These are phyloP conservation scores for Starmerella powellii DNA, from an alignment of 805 yeast genomes.

Conservation along the genomic window DNA sequence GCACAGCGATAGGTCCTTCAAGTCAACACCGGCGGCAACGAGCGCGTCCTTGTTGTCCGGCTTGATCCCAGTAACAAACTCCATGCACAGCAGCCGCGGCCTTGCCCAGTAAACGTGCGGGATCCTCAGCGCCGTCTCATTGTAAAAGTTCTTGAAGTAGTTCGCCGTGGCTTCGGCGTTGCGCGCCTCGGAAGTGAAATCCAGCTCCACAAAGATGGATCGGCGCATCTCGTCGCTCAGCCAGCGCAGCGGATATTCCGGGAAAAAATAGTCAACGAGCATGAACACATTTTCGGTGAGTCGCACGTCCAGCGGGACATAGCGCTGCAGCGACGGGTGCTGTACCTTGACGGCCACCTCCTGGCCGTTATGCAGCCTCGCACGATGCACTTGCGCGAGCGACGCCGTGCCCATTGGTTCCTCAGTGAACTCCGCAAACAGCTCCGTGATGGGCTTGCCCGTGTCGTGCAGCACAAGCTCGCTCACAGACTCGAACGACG, in stretches of 20 bases:
- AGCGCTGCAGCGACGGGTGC: conserved; percentile 76
- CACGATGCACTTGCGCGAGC: conserved; percentile 88
- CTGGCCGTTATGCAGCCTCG: conserved; percentile 45
- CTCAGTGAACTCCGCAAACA: conserved; percentile 54
- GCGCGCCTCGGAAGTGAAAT: conserved; percentile 74
- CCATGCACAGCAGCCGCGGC: conserved; percentile 73
- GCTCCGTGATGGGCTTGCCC: conserved; percentile 46
- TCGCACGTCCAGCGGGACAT: conserved; percentile 79
- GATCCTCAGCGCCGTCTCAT: conserved; percentile 61
- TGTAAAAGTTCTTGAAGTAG: conserved; percentile 47
- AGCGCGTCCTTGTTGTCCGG: conserved; percentile 64
- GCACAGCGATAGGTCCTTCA: conserved; percentile 72
- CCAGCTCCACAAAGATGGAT: conserved; percentile 81
- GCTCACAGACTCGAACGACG: conserved; percentile 56
- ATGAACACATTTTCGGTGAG: conserved; percentile 66
- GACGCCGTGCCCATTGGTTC: conserved; percentile 91
- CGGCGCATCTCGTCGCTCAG: conserved; percentile 82
- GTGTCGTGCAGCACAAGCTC: conserved; percentile 58
- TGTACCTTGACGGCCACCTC: conserved; percentile 90
- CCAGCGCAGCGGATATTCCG: conserved; percentile 91
- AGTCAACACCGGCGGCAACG: conserved; percentile 49
- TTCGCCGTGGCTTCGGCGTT: conserved; percentile 62
- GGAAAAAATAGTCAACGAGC: conserved; percentile 66
- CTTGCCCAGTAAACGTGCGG: conserved; percentile 61
- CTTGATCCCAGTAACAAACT: conserved; percentile 68